Evolutionary conservation across 169 alveolate species (phyloP).

Genomic region (Plasmodium inui): DNA sequence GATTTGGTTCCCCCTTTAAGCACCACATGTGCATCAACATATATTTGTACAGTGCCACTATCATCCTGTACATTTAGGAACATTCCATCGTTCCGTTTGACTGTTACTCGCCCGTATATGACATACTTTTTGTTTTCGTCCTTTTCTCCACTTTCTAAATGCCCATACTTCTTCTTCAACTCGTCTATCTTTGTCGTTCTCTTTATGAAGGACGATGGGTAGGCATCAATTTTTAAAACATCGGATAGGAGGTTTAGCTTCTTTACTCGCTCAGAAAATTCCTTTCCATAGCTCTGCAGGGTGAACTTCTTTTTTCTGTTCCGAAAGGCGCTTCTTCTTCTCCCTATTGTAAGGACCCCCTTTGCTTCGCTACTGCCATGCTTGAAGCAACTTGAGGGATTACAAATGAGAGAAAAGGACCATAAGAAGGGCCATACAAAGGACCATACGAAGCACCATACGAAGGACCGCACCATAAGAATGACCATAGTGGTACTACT

Average conservation of each 20-base stretch:
- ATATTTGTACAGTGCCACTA: conserved; percentile 50
- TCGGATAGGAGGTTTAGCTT: conserved; percentile 39
- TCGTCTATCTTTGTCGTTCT: conserved; percentile 45
- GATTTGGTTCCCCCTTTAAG: conserved; percentile 1
- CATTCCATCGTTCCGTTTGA: conserved; percentile 78
- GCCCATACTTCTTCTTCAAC: conserved; percentile 41
- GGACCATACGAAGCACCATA: background rate
- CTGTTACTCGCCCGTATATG: conserved; percentile 71
- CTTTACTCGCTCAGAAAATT: conserved; percentile 61
- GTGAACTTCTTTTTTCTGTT: conserved; percentile 1
- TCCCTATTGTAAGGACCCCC: background rate
- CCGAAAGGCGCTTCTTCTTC: background rate
- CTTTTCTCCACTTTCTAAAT: conserved; percentile 59
- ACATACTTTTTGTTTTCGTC: conserved; percentile 12
- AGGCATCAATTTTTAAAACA: conserved; percentile 51
- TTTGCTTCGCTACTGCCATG: background rate
- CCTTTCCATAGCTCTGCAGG: conserved; percentile 58
- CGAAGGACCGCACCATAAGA: background rate
- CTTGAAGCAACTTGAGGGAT: conserved; percentile 7
- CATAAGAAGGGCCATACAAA: background rate
- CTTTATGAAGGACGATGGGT: conserved; percentile 58
- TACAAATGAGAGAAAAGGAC: background rate
- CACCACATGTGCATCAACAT: conserved; percentile 23
- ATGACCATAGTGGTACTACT: background rate
- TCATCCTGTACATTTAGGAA: conserved; percentile 75